Percentiles rank a stretch among this genome's conserved stretches.
Conservation (phyloP, 1,284 basidiomycete species). For the Naganishia sp. region DNA sequence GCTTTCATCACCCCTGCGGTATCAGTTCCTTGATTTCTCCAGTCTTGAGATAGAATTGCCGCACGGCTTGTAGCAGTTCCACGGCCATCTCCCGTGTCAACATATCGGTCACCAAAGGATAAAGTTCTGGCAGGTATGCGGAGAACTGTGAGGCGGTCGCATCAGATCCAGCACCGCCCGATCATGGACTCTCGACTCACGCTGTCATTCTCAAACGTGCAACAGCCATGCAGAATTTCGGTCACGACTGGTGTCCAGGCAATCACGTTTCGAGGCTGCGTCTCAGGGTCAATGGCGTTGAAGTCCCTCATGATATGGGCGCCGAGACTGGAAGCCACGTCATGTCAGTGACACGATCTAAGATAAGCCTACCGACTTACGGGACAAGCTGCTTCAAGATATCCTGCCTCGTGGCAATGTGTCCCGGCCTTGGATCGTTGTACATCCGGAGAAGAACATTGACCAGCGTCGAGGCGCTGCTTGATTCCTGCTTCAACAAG, state of each 20-base stretch:
- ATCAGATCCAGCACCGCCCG: neutral
- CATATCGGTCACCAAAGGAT: slow-evolving; percentile 79
- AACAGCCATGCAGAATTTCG: slow-evolving; percentile 88
- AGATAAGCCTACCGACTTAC: slow-evolving; percentile 58
- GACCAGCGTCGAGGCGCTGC: slow-evolving; percentile 91
- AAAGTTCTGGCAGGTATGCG: slow-evolving; percentile 79
- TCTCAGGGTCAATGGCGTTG: slow-evolving; percentile 83
- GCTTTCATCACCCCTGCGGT: neutral
- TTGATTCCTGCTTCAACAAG: slow-evolving; percentile 96
- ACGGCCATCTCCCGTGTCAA: slow-evolving; percentile 74
- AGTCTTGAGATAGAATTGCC: slow-evolving; percentile 66
- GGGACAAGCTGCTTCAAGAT: slow-evolving; percentile 88
- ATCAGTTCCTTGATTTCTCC: slow-evolving; percentile 44
- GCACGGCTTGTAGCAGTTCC: slow-evolving; percentile 75
- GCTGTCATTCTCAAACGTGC: slow-evolving; percentile 81
- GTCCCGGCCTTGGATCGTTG: slow-evolving; percentile 80
- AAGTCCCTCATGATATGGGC: slow-evolving; percentile 88
- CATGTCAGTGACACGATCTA: slow-evolving; percentile 21
- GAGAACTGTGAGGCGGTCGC: slow-evolving; percentile 62
- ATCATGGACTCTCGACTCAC: slow-evolving; percentile 59
- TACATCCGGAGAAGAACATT: slow-evolving; percentile 93
- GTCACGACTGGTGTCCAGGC: slow-evolving; percentile 98
- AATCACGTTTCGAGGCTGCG: slow-evolving; percentile 89
- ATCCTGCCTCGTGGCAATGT: slow-evolving; percentile 75
- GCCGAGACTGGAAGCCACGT: slow-evolving; percentile 61